Percentiles rank a stretch among this genome's conserved stretches.
Conservation (phyloP, 2,329 filamentous ascomycete genomes). For the Hymenoscyphus fructigenus region DNA sequence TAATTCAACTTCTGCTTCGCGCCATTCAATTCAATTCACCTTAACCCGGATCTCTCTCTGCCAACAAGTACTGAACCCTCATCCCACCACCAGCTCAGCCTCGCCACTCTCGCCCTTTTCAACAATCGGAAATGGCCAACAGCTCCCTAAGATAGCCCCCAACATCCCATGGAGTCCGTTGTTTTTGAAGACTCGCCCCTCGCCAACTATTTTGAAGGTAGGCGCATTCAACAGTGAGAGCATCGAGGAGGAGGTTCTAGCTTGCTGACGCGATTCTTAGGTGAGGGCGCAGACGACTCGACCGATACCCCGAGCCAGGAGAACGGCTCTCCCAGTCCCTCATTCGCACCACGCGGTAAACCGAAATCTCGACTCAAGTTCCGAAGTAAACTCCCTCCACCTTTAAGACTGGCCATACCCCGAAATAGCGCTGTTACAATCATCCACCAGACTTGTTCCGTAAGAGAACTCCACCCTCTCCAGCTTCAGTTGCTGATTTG, state of each 20-base stretch:
- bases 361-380: constrained; percentile 55
- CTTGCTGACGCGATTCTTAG: constrained; percentile 34
- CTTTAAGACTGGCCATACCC: constrained; percentile 45
- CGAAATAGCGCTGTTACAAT: constrained; percentile 44
- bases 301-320: constrained; percentile 31
- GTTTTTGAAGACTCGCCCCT: constrained; percentile 85
- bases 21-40: not conserved
- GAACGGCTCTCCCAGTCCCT: constrained; percentile 29
- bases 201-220: constrained; percentile 87
- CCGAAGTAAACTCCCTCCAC: constrained; percentile 47
- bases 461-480: constrained; percentile 38
- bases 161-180: constrained; percentile 72
- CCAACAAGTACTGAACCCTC: not conserved
- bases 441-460: constrained; percentile 52
- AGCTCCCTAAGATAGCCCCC: constrained; percentile 17
- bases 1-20: constrained; percentile 1
- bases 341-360: constrained; percentile 57
- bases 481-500: constrained; percentile 12
- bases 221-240: constrained; percentile 32
- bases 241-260: not conserved
- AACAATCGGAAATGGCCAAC: not conserved
- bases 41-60: not conserved
- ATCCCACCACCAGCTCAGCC: not conserved
- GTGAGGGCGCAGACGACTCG: constrained; percentile 45
- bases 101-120: not conserved